Evolutionary conservation across 1,284 basidiomycete species (phyloP).

Genomic region (Gastroboletus turbinatus): DNA sequence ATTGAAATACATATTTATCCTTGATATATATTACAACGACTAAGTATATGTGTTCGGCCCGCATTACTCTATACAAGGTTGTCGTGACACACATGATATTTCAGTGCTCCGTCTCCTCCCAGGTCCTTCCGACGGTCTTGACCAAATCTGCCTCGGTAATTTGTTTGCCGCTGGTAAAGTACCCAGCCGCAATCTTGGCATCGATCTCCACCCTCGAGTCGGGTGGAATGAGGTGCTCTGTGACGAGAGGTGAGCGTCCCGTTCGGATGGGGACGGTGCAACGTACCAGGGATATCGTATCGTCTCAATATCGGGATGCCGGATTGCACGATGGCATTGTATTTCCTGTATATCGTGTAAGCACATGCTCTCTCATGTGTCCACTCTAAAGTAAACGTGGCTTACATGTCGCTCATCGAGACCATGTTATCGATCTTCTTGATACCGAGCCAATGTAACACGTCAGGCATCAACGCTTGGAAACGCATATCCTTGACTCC

Average conservation of each 20-base stretch:
- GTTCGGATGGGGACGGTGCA: neutral
- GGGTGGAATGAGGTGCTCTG: constrained; percentile 82
- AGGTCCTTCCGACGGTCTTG: constrained; percentile 86
- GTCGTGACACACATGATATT: neutral
- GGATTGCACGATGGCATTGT: constrained; percentile 86
- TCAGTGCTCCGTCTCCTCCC: constrained; percentile 81
- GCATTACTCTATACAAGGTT: neutral
- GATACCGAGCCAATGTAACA: constrained; percentile 92
- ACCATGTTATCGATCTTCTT: constrained; percentile 88
- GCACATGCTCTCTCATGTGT: neutral
- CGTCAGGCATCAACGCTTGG: constrained; percentile 95
- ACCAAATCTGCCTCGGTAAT: constrained; percentile 74
- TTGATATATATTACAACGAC: neutral
- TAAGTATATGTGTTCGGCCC: neutral
- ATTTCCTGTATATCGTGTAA: constrained; percentile 63
- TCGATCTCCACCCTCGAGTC: constrained; percentile 95
- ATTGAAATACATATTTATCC: neutral
- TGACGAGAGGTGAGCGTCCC: neutral
- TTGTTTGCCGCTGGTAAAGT: constrained; percentile 81
- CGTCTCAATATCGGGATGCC: constrained; percentile 84
- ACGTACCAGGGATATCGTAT: constrained; percentile 79
- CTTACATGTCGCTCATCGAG: constrained; percentile 87
- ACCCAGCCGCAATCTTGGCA: constrained; percentile 91
- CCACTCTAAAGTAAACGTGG: neutral
- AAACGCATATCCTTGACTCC: constrained; percentile 97